Evolutionary conservation across 1,284 basidiomycete species (phyloP).

Genomic region (Moniliella sp.): DNA sequence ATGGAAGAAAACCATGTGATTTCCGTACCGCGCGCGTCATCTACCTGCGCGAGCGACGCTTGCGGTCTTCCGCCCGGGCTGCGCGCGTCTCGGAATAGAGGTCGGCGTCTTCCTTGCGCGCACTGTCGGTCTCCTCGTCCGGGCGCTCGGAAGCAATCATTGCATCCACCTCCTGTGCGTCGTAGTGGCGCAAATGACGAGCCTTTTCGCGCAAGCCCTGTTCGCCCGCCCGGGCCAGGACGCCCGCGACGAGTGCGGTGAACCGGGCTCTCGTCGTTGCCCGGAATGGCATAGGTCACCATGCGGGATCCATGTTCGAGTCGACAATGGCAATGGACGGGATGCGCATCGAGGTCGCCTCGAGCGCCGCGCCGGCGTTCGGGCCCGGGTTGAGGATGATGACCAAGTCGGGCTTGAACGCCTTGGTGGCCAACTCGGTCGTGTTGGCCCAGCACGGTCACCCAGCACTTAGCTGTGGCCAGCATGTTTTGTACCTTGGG

Average conservation of each 20-base stretch:
- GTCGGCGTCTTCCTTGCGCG: too few relatives aligned
- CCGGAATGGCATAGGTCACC: conserved; percentile 93
- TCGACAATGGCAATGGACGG: conserved; percentile 52
- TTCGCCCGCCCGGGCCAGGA: conserved; percentile 66
- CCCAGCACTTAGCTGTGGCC: conserved; percentile 5
- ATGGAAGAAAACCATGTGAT: too few relatives aligned
- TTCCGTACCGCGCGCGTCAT: too few relatives aligned
- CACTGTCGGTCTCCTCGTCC: too few relatives aligned
- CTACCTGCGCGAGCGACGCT: too few relatives aligned
- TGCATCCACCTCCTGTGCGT: too few relatives aligned
- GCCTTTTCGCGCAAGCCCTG: conserved; percentile 14
- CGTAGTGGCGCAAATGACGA: too few relatives aligned
- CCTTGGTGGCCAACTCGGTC: conserved; percentile 39
- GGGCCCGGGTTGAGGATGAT: conserved; percentile 68
- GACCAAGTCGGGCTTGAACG: conserved; percentile 61
- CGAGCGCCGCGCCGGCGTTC: conserved; percentile 42
- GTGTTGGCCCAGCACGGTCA: too few relatives aligned
- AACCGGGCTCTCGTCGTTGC: conserved; percentile 83
- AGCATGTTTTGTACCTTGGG: too few relatives aligned
- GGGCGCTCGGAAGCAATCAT: too few relatives aligned
- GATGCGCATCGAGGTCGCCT: conserved; percentile 35
- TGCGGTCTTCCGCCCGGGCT: too few relatives aligned
- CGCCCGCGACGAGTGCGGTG: conserved; percentile 68
- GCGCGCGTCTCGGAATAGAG: too few relatives aligned
- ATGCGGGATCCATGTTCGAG: conserved; percentile 85